Percentiles rank a stretch among this genome's conserved stretches.
phyloP scores from a whole-genome alignment of 305 asterid species.

The Ilex paraguariensis region DNA sequence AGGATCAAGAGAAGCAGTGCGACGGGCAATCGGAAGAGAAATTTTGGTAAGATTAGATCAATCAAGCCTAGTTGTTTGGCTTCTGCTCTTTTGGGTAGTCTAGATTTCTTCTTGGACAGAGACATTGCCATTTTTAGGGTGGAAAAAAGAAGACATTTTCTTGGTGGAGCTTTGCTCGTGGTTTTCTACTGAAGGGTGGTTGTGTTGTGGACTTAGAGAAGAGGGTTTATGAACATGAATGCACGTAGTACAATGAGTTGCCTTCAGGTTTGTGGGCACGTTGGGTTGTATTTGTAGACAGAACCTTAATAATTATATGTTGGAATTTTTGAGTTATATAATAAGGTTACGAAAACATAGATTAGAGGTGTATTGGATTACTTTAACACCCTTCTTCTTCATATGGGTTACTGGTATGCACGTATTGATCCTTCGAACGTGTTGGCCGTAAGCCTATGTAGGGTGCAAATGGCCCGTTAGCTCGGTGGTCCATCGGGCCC shows the following conservation, averaged over 20 bases:
- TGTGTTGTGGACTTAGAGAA: not conserved
- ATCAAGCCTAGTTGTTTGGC: slow-evolving; percentile 19
- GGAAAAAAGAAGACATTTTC: not conserved
- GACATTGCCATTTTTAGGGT: slow-evolving; percentile 27
- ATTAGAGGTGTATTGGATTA: too few species aligned
- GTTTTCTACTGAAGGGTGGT: slow-evolving; percentile 9
- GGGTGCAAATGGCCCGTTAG: too few species aligned
- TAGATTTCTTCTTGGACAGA: slow-evolving; percentile 40
- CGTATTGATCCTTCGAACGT: too few species aligned
- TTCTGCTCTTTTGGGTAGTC: slow-evolving; percentile 23
- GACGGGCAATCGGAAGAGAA: slow-evolving; percentile 28
- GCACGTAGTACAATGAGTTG: slow-evolving; percentile 17
- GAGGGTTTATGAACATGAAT: slow-evolving; percentile 13
- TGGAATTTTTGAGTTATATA: too few species aligned
- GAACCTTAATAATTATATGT: too few species aligned
- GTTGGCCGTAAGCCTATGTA: too few species aligned
- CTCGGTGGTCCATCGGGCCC: too few species aligned
- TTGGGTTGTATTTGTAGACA: not conserved
- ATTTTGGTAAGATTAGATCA: slow-evolving; percentile 26
- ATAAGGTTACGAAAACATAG: too few species aligned
- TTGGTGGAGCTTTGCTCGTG: not conserved
- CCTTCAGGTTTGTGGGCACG: not conserved
- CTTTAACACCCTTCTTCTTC: too few species aligned
- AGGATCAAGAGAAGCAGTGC: slow-evolving; percentile 29
- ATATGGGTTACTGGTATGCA: too few species aligned